These are phyloP conservation scores for Claviceps arundinis DNA, from an alignment of 2,329 filamentous ascomycete species.

Conservation along the genomic window DNA sequence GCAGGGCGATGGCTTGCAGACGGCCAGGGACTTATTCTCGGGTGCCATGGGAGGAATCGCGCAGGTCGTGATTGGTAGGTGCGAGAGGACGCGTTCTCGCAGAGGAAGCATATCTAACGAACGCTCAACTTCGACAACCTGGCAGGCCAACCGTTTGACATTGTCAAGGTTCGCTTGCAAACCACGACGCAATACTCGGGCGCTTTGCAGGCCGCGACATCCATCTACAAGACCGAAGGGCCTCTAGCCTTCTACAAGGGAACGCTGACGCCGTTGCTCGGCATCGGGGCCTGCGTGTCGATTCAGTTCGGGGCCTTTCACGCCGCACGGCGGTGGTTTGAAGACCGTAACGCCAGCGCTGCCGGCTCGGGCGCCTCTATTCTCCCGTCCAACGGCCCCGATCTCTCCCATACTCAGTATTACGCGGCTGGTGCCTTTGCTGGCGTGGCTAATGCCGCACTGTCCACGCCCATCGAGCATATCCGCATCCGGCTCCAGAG, in stretches of 20 bases:
- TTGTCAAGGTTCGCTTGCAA: conserved; percentile 94
- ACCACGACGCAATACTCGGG: conserved; percentile 71
- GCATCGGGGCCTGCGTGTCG: conserved; percentile 95
- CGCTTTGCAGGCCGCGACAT: conserved; percentile 65
- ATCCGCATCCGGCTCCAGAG: conserved; percentile 92
- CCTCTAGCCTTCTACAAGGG: conserved; percentile 95
- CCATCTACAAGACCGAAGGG: conserved; percentile 82
- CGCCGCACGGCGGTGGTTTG: conserved; percentile 74
- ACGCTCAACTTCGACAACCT: not conserved
- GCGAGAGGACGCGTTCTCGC: not conserved
- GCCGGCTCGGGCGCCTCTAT: conserved; percentile 38
- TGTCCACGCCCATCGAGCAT: conserved; percentile 91
- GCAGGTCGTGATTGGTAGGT: conserved; percentile 76
- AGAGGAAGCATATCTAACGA: not conserved
- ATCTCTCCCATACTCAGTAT: conserved; percentile 73
- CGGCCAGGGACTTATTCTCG: conserved; percentile 79
- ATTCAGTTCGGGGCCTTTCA: conserved; percentile 98
- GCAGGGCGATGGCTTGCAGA: conserved; percentile 33
- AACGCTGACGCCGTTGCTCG: conserved; percentile 84
- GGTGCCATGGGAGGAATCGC: conserved; percentile 86
- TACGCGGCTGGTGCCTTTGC: conserved; percentile 85
- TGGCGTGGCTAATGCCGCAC: conserved; percentile 74
- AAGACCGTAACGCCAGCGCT: conserved; percentile 51
- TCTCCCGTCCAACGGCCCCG: conserved; percentile 10
- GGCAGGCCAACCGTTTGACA: conserved; percentile 64